Base-by-base conservation (phyloP, 495 filamentous ascomycete genomes). In the Penicillium nucicola region DNA sequence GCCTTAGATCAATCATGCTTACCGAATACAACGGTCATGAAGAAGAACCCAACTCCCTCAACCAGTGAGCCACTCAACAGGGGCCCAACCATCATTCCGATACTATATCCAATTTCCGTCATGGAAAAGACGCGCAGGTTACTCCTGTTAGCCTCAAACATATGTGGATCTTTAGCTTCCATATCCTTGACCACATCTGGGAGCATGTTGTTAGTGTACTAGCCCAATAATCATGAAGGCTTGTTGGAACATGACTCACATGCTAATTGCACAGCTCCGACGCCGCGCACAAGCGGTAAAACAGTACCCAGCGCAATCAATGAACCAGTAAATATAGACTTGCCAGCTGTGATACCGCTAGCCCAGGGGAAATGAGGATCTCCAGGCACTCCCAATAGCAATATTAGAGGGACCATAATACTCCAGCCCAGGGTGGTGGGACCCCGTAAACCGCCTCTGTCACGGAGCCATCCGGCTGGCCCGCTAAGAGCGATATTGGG, bases 111-210 rank as follows among this genome's bases (percentile, higher is more conserved):
- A 8, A 67, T 45, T 22, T 52, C 55, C 32, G 55, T 55, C 41
- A 69, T 50, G 23, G 60, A 53, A 34, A 57, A 65, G 7, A 59
- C 66, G 17, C 57, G 55, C 13, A 64, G 49, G 14, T 58, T 56
- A 7, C 58, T 60, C 12, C 50, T 60, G 12, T 55, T 46, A 6
- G 22, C 28, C 4, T 60, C 58, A 15, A 60, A 61, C 4, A 62
- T 30, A 10, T 42, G 45, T 4, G 51, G 53, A 7, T 57, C 32
- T 13, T 55, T 47, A 0, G 10, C 44, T 39, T 46, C 42, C 22
- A 39, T 33, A 0, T 61, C 60, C 6, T 66, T 55, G 8, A 59
- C 55, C 0, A 53, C 39, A 20, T 56, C 53, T 52, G 15, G 18
- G 4, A 14, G 15, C 11, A 11, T 6, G 0, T 9, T n/a, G 12